phyloP scores from a whole-genome alignment of 2,329 filamentous ascomycete species.

The Aspergillus felis region DNA sequence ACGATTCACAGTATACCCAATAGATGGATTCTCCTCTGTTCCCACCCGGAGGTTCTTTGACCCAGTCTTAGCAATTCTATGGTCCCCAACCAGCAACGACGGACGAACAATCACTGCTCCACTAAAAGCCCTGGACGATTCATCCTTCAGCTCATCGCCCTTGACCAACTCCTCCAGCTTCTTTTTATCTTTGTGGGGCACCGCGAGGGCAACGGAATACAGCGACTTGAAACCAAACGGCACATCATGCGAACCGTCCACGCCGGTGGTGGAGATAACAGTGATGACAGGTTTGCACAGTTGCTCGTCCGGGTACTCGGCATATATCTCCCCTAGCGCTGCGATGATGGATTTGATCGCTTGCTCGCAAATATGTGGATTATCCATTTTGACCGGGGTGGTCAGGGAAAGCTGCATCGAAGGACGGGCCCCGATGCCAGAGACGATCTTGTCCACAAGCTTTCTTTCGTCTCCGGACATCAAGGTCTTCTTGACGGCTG shows the following conservation, averaged over 20 bases:
- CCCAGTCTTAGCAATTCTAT: conserved; percentile 23
- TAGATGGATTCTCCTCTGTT: conserved; percentile 23
- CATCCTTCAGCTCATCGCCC: not conserved
- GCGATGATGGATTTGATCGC: not conserved
- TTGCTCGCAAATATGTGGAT: not conserved
- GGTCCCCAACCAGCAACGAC: conserved; percentile 31
- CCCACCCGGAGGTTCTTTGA: conserved; percentile 26
- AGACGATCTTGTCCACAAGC: not conserved
- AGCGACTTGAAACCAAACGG: not conserved
- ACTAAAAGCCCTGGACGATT: not conserved
- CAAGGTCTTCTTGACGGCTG: not conserved
- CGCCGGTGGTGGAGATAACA: not conserved
- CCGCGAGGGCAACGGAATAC: not conserved
- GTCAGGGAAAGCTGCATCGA: not conserved
- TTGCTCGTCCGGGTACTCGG: not conserved
- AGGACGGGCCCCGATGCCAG: not conserved
- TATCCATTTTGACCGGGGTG: not conserved
- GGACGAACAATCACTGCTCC: conserved; percentile 28
- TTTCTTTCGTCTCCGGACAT: not conserved
- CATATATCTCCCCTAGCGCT: not conserved
- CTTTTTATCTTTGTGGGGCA: not conserved
- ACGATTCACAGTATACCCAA: conserved; percentile 33
- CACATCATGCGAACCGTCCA: conserved; percentile 12
- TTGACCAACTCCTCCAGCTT: not conserved
- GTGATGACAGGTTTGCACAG: not conserved